Base-by-base conservation (phyloP, 257 asterid genomes). In the Anisodus tanguticus region DNA sequence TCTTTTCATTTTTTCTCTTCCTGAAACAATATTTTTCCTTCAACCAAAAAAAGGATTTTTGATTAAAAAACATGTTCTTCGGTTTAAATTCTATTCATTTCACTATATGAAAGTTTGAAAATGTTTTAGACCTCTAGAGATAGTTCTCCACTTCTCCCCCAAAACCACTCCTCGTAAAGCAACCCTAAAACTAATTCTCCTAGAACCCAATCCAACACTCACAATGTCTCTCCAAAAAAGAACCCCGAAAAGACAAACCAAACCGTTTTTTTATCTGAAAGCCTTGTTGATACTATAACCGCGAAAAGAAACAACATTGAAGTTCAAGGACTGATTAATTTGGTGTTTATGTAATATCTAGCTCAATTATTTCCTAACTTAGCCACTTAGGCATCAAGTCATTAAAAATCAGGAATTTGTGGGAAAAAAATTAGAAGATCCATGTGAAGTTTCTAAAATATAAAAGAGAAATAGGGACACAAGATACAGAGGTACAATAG, bases 151-250 rank as follows among this genome's bases (percentile, higher is more conserved):
- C 41, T 63, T 9, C 0, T 64, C 66, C 66, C 66, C 66, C 4
- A 41, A 41, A 41, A 41, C 35, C 35, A 31, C 35, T 31, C 35
- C 35, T 31, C 35, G 35, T 31, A 31, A 31, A 31, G 35, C 45
- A 41, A 41, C 4, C 45, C 45, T 6, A 59, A 62, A 63, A 63
- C 41, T 39, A 26, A 26, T 63, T 63, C 45, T 41, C 3, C 35
- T 10, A 63, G 16, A 63, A 10, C 70, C 70, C 26, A 63, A 63
- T 63, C 70, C 70, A 63, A 63, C 70, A 63, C 43, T 26, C 70
- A 64, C 70, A 2, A 41, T 3, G 6, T 53, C 58, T 53, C 15
- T 15, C 15, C 15, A 53, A 53, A 53, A 53, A 11, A 10, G 11
- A 5, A 39, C 70, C 70, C 15, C 26, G 22, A 37, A 63, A 64